Evolutionary conservation across 768 basidiomycete genomes (phyloP).

Genomic region (Leccinum fibrillosum): DNA sequence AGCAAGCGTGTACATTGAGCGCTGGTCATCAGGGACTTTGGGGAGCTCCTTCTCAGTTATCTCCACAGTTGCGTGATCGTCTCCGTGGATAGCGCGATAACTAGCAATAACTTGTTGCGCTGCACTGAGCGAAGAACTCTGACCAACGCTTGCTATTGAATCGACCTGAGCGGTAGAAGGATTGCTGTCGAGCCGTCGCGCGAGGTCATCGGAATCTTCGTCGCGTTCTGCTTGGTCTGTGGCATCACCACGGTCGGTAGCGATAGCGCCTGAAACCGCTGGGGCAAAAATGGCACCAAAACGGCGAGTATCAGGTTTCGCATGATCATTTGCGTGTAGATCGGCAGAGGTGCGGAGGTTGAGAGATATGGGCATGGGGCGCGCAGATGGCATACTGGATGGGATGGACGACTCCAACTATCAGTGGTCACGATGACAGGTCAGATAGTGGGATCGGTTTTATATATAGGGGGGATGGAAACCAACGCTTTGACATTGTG

Average conservation of each 20-base stretch:
- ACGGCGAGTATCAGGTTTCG: slow-evolving; percentile 25
- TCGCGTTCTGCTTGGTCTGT: slow-evolving; percentile 15
- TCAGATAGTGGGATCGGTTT: not conserved
- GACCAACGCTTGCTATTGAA: slow-evolving; percentile 1
- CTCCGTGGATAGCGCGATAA: slow-evolving; percentile 15
- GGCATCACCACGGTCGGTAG: slow-evolving; percentile 7
- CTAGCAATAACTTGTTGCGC: slow-evolving; percentile 21
- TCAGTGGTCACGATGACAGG: not conserved
- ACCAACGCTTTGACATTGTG: slow-evolving; percentile 26
- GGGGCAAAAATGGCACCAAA: slow-evolving; percentile 23
- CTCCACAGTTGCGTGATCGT: slow-evolving; percentile 1
- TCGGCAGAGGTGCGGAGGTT: slow-evolving; percentile 5
- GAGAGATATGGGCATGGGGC: not conserved
- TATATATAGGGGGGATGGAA: slow-evolving; percentile 17
- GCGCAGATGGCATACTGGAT: slow-evolving; percentile 10
- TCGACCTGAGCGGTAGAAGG: not conserved
- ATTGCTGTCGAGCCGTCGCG: slow-evolving; percentile 2
- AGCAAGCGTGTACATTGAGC: slow-evolving; percentile 26
- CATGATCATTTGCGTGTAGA: not conserved
- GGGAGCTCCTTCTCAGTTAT: slow-evolving; percentile 17
- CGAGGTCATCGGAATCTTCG: slow-evolving; percentile 3
- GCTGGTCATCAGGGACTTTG: slow-evolving; percentile 21
- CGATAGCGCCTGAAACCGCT: slow-evolving; percentile 4
- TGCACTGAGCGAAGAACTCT: slow-evolving; percentile 12
- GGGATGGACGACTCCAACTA: not conserved